A percentile compares a stretch with the other conserved stretches of the same genome.
Evolutionary conservation across 2,329 filamentous ascomycete species (phyloP).

Genomic region (Fusarium torulosum): DNA sequence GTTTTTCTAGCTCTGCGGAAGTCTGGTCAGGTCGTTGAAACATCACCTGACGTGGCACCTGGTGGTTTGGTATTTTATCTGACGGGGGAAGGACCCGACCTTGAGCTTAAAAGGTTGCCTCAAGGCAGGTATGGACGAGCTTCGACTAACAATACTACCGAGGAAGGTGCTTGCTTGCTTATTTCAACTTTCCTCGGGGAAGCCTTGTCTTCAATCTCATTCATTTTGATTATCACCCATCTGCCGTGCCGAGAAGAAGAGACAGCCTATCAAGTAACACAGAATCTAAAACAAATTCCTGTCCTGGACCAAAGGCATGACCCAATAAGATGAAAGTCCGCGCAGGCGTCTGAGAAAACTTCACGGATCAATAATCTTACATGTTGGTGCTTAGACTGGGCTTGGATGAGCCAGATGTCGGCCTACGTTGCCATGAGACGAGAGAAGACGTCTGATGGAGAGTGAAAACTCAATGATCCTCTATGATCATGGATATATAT

Average conservation of each 20-base stretch:
- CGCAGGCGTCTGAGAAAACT: slow-evolving; percentile 5
- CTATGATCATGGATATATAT: neutral
- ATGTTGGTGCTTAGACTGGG: slow-evolving; percentile 13
- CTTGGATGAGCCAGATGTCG: neutral
- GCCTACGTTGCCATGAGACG: neutral
- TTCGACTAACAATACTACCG: neutral
- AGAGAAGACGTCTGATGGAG: neutral
- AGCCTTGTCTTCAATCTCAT: neutral
- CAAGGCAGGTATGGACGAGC: neutral
- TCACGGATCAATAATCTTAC: slow-evolving; percentile 34
- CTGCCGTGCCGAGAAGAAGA: neutral
- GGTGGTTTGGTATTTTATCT: neutral
- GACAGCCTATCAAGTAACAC: slow-evolving; percentile 1
- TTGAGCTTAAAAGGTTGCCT: neutral
- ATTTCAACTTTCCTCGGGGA: neutral
- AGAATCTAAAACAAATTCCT: slow-evolving; percentile 20
- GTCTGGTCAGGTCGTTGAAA: neutral
- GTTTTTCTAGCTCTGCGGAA: neutral
- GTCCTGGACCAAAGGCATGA: neutral
- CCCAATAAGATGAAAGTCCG: slow-evolving; percentile 12
- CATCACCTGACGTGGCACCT: neutral
- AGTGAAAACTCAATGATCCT: neutral
- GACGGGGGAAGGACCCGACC: neutral
- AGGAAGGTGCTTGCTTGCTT: neutral
- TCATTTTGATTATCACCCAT: neutral